These are phyloP conservation scores for Myriosclerotinia scirpicola DNA, from an alignment of 2,329 filamentous ascomycete species.

Conservation along the genomic window DNA sequence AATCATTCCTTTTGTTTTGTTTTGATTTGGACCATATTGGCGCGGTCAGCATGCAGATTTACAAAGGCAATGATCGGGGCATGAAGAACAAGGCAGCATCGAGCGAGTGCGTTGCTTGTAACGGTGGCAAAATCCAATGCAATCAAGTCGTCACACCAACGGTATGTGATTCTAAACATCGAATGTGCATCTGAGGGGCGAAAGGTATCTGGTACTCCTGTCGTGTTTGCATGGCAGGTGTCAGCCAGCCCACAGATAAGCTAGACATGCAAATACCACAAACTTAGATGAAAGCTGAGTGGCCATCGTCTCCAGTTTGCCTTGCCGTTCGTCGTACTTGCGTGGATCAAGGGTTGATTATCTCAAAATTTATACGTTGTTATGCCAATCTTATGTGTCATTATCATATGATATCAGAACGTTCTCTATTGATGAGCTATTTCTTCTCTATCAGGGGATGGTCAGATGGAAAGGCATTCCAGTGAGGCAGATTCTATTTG, in stretches of 20 bases:
- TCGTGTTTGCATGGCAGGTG: constrained; percentile 20
- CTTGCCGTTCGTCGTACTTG: constrained; percentile 19
- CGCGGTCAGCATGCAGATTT: constrained; percentile 17
- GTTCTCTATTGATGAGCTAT: constrained; percentile 9
- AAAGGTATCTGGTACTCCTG: constrained; percentile 12
- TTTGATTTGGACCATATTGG: constrained; percentile 9
- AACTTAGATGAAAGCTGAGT: constrained; percentile 17
- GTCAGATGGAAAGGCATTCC: constrained; percentile 19
- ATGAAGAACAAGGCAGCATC: constrained; percentile 1
- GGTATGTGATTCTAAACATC: constrained; percentile 22
- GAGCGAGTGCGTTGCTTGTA: constrained; percentile 5
- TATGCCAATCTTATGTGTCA: constrained; percentile 21
- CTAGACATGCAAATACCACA: constrained; percentile 13
- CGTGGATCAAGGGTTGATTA: constrained; percentile 12
- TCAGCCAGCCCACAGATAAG: constrained; percentile 16
- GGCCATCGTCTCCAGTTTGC: constrained; percentile 17
- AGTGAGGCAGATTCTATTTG: constrained; percentile 18
- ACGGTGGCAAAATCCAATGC: constrained; percentile 17
- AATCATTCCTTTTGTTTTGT: constrained; percentile 11
- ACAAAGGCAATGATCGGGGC: constrained; percentile 13
- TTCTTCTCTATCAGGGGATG: not conserved
- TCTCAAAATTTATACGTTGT: constrained; percentile 8
- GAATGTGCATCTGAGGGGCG: constrained; percentile 18
- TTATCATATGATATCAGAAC: constrained; percentile 17
- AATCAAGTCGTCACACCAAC: constrained; percentile 20